These are phyloP conservation scores for Tulasnella sp. DNA, from an alignment of 768 basidiomycete genomes.

Conservation along the genomic window DNA sequence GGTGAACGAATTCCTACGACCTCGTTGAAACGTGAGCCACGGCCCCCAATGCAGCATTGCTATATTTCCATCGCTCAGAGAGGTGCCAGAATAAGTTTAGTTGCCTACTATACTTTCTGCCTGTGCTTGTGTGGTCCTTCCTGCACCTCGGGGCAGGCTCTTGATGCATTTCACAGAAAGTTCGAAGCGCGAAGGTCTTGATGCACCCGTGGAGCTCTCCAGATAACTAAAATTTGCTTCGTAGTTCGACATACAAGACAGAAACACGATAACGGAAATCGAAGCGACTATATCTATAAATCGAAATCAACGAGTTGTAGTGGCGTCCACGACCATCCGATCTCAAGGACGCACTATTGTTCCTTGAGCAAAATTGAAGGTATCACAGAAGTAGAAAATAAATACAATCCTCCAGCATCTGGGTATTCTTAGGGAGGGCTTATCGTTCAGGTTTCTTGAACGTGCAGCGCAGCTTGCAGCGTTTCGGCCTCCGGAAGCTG, in stretches of 20 bases:
- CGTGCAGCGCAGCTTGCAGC: neutral
- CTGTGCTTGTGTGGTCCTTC: too few relatives aligned
- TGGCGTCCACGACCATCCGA: neutral
- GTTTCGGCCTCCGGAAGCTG: neutral
- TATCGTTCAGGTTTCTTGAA: neutral
- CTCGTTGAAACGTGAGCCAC: too few relatives aligned
- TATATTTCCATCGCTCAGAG: too few relatives aligned
- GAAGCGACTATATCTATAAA: neutral
- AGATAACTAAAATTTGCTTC: neutral
- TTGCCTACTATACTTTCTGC: too few relatives aligned
- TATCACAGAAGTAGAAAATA: neutral
- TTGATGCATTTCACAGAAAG: too few relatives aligned
- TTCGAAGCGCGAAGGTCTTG: too few relatives aligned
- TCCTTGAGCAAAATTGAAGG: neutral
- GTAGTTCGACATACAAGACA: neutral
- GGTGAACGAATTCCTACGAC: too few relatives aligned
- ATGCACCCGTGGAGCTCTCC: too few relatives aligned
- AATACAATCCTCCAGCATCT: neutral
- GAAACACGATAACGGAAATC: neutral
- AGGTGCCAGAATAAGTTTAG: too few relatives aligned
- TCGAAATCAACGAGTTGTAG: neutral
- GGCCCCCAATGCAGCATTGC: too few relatives aligned
- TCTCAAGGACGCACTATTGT: neutral
- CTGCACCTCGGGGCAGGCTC: too few relatives aligned
- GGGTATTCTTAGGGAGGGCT: neutral